Evolutionary conservation across 306 rosid genomes (phyloP), one percentile per base, ranked within the genome.

Genomic region (Trifolium dubium): DNA sequence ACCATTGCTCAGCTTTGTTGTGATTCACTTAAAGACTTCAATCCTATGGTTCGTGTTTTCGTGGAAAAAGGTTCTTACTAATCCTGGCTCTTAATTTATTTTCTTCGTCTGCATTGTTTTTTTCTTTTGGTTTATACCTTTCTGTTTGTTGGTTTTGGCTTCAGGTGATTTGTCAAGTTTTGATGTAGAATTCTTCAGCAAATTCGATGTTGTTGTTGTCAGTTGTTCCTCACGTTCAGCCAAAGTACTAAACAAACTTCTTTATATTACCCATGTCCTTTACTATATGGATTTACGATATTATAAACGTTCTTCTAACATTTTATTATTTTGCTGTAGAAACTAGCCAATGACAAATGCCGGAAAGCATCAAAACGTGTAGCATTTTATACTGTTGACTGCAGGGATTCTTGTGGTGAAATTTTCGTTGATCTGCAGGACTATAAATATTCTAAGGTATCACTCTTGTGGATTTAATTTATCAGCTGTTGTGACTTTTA

Each of bases 321-420:
- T 56, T 29, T 23, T 73, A 10, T 19, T 49, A 2, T 62, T 77
- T 69, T 39, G 9, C 44, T 89, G 85, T 75, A 94, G 99, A 94
- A 88, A 87, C 73, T 82, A 32, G 82, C 85, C 56, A 89, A 92
- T 81, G 96, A 88, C 5, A 94, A 87, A 83, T 94, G 97, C 86
- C 83, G 96, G 67, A 94, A 87, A 86, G 66, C 84, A 64, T 74
- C 89, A 5, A 94, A 90, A 84, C 90, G 82, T 6, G 76, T 92
- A 76, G 89, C 97, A 50, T 94, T 94, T 84, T 91, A 89, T 83
- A 69, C 96, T 13, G 96, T 91, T 77, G 97, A 91, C 58, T 91
- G 96, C 69, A 87, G 92, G 85, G 97, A 94, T 75, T 91, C 98
- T 30, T 94, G 90, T 83, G 97, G 98, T 58, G 97, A 94, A 91